Evolutionary conservation across 1,139 yeast species (phyloP), one percentile per base, ranked within the genome.

Genomic region (Yamadazyma aaseri): DNA sequence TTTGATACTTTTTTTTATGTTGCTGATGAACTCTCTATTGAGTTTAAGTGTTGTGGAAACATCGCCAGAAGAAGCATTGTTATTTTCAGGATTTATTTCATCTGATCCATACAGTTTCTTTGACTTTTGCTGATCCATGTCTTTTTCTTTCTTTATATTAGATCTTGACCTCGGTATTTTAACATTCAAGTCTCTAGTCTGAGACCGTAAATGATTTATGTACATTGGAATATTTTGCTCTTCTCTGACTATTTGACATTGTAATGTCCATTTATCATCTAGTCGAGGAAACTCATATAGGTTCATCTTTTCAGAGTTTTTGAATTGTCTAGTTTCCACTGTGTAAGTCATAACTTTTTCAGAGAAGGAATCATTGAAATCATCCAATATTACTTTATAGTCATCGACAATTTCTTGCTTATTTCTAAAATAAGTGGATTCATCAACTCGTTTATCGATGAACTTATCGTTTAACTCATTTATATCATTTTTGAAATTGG

Each of bases 401-500:
- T 27, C 17, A 3, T 20, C 21, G 8, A 33, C 17, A 6, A 30
- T n/a, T 13, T 25, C 32, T 3, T 8, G 17, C 25, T 29, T 26
- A 7, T 26, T 16, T 14, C 22, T 28, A 3, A 13, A 10, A 14
- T 17, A 23, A 6, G 9, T 12, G 7, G 4, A 6, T 23, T 29
- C 20, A 17, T 16, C 15, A 5, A 29, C 12, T 11, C 16, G 15
- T 11, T 29, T 29, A 9, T 9, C 20, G 4, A 29, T 16, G 15
- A n/a, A 29, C 12, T 13, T 5, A 6, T 17, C 26, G 11, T 20
- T 26, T 16, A 28, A 20, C n/a, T 20, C 22, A 6, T 13, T 11
- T 2, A 20, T 6, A 4, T 23, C n/a, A 13, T 28, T 16, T 14
- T 29, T 30, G 31, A 51, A 13, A 35, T 40, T 34, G 63, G 65